Base-by-base conservation (phyloP, 768 basidiomycete species). In the Tubosaeta sp. region DNA sequence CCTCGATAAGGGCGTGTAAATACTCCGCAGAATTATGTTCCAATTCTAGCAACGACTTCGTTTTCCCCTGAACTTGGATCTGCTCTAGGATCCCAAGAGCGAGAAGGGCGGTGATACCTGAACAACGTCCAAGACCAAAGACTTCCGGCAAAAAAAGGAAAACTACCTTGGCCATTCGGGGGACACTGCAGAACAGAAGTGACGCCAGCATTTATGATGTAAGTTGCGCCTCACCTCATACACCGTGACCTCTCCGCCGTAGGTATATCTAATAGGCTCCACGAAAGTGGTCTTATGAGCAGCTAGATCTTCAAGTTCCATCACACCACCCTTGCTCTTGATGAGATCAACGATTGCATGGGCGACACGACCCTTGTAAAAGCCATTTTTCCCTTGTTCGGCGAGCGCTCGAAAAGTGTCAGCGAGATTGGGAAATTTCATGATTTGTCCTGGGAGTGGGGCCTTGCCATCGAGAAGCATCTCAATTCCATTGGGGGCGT, bases 301-400 rank as follows among this genome's bases (percentile, higher is more conserved):
- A n/a, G 87, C 88, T 37, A 99, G 81, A 67, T 99, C 97, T n/a
- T 87, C 84, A 12, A 97, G 77, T 46, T 86, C 87, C 94, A 99
- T 95, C 8, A 94, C 80, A 17, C 97, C 97, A 16, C 95, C 95
- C 59, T 86, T 79, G 67, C 82, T 84, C 68, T 91, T 74, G 45
- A 97, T 80, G 29, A 97, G 76, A 45, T 93, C 84, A 9, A 95
- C 88, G 50, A 97, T 89, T 4, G 89, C 91, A 66, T 95, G 76
- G 0, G 97, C 97, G 14, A 98, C 70, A 14, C 89, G 76, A 2
- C 97, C 97, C 64, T 85, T 91, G 72, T 99, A 99, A 69, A 92
- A 99, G 0, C 95, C 97, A 51, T 87, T 85, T 62, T 88, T 93
- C 3, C 95, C 95, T 13, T 92, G 72, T 55, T 81, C 78, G 0